Conservation (phyloP, 2,329 filamentous ascomycete genomes). For the Apiospora aurea region DNA sequence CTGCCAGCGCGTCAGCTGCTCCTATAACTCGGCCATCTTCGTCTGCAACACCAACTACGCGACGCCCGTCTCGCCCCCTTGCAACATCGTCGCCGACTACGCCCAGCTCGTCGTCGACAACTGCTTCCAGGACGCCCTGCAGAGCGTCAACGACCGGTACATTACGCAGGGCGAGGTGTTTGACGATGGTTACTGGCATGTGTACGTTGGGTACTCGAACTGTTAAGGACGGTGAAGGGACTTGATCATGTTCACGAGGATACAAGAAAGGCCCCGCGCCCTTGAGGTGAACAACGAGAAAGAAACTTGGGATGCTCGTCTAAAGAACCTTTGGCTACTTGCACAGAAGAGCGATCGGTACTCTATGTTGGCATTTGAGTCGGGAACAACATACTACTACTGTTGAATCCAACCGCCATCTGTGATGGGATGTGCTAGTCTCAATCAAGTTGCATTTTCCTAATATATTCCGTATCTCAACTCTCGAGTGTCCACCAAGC, state of each 20-base stretch:
- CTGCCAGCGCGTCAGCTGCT: conserved; percentile 25
- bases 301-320: background rate
- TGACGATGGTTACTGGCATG: background rate
- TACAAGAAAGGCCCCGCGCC: too few species aligned
- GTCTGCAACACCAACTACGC: background rate
- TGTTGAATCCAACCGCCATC: too few species aligned
- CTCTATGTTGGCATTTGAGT: background rate
- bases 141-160: too few species aligned
- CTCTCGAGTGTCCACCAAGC: background rate
- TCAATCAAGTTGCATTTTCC: background rate
- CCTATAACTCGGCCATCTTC: conserved; percentile 17
- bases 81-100: background rate
- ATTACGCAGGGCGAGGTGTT: background rate
- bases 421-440: background rate
- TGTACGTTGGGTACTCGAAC: background rate
- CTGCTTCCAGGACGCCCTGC: background rate
- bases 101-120: background rate
- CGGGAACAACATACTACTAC: background rate
- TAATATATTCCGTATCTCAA: background rate
- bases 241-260: too few species aligned
- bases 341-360: background rate
- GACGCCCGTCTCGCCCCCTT: background rate
- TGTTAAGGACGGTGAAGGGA: too few species aligned
- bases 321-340: too few species aligned
- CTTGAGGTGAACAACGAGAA: too few species aligned